A percentile compares a stretch with the other conserved stretches of the same genome.
Conservation (phyloP, 257 asterid genomes). For the Gentiana straminea region DNA sequence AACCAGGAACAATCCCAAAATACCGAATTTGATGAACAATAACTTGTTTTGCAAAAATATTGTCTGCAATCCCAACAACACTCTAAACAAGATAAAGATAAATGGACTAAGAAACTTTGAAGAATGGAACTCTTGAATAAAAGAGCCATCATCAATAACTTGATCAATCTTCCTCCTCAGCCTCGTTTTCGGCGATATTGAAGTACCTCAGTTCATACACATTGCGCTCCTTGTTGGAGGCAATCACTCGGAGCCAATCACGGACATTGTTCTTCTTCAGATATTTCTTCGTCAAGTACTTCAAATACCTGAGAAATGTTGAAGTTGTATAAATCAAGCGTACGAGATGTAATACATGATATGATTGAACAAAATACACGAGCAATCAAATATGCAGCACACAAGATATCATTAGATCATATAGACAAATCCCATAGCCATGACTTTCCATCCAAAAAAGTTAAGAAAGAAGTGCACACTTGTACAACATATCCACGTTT, state of each 20-base stretch:
- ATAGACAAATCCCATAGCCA: too few species aligned
- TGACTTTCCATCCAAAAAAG: too few species aligned
- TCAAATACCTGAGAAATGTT: constrained; percentile 23
- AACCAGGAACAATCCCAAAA: too few species aligned
- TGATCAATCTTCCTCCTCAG: constrained; percentile 33
- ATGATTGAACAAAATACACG: too few species aligned
- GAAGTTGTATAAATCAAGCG: too few species aligned
- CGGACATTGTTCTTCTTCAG: constrained; percentile 40
- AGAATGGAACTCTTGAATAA: neutral
- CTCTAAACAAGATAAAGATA: neutral
- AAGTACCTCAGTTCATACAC: constrained; percentile 43
- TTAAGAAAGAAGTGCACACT: too few species aligned
- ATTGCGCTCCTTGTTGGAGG: constrained; percentile 38
- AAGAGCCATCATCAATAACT: neutral
- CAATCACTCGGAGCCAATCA: constrained; percentile 44
- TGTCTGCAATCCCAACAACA: neutral
- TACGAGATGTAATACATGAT: neutral
- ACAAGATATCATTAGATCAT: too few species aligned
- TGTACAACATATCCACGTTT: too few species aligned
- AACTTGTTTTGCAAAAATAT: neutral
- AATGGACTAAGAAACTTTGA: neutral
- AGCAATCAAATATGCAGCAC: too few species aligned
- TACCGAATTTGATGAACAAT: too few species aligned
- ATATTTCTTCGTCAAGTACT: constrained; percentile 41
- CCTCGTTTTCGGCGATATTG: constrained; percentile 46